Percentiles rank a stretch among this genome's conserved stretches.
phyloP scores from a whole-genome alignment of 495 filamentous ascomycete species.

The Sabuloglossum arenarium region DNA sequence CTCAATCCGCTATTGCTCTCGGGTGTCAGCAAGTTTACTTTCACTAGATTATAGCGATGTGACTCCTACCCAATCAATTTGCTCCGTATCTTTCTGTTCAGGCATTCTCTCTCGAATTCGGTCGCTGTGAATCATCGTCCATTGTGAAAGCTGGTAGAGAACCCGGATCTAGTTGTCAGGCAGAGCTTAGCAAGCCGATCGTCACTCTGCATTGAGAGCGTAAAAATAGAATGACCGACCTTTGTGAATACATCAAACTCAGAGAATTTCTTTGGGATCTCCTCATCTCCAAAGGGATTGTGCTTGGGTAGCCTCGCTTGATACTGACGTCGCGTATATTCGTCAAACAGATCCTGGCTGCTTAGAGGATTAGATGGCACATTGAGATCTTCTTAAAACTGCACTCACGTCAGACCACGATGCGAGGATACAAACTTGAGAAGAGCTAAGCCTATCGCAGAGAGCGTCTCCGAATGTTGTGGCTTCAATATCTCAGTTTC shows the following conservation, averaged over 20 bases:
- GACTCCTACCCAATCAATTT: slow-evolving; percentile 56
- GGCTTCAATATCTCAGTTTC: slow-evolving; percentile 74
- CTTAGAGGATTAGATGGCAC: neutral
- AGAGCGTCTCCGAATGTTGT: slow-evolving; percentile 44
- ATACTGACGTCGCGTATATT: slow-evolving; percentile 84
- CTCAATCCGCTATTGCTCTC: slow-evolving; percentile 52
- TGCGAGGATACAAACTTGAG: slow-evolving; percentile 91
- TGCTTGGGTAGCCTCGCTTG: slow-evolving; percentile 53
- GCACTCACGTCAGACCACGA: slow-evolving; percentile 64
- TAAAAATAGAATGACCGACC: slow-evolving; percentile 15
- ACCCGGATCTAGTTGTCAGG: slow-evolving; percentile 42
- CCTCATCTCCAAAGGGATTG: slow-evolving; percentile 75
- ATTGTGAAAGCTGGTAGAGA: slow-evolving; percentile 73
- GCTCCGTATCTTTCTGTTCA: slow-evolving; percentile 60
- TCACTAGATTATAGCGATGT: neutral
- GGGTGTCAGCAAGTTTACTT: slow-evolving; percentile 10
- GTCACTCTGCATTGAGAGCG: neutral
- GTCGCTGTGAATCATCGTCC: slow-evolving; percentile 73
- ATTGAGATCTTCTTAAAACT: neutral
- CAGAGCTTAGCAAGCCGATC: neutral
- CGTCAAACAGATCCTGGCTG: slow-evolving; percentile 78
- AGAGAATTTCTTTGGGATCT: slow-evolving; percentile 46
- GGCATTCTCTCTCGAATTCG: slow-evolving; percentile 71
- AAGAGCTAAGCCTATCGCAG: slow-evolving; percentile 68
- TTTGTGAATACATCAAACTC: slow-evolving; percentile 73